Evolutionary conservation across 176 grass and related monocot species (phyloP).

Genomic region (Raddia distichophylla): DNA sequence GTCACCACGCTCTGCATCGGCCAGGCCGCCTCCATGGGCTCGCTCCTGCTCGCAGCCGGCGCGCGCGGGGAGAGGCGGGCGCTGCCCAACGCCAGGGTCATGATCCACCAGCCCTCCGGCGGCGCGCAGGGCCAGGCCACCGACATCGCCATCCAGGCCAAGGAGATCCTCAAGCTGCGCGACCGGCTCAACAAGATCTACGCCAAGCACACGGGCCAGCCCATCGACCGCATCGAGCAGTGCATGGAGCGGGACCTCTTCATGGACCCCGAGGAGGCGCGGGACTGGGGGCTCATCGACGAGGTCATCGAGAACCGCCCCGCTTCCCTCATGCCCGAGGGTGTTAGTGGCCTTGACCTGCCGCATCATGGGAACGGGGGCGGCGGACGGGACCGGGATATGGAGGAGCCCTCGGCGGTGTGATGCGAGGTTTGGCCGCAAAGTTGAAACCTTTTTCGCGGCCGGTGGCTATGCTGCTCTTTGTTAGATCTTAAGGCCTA

Average conservation of each 20-base stretch:
- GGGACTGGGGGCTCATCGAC: conserved; percentile 80
- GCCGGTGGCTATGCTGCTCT: conserved; percentile 43
- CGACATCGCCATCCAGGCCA: conserved; percentile 88
- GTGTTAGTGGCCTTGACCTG: conserved; percentile 36
- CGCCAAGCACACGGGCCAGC: conserved; percentile 70
- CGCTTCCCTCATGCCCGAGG: conserved; percentile 55
- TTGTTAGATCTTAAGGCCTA: conserved; percentile 51
- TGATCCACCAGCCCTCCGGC: conserved; percentile 96
- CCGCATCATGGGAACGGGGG: conserved; percentile 19
- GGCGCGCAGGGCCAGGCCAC: conserved; percentile 72
- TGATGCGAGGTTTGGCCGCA: conserved; percentile 50
- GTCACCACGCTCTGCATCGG: conserved; percentile 92
- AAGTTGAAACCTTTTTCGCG: conserved; percentile 43
- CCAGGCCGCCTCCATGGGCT: conserved; percentile 93
- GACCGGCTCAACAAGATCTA: conserved; percentile 89
- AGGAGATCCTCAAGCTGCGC: conserved; percentile 89
- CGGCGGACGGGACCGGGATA: conserved; percentile 47
- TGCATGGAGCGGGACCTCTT: conserved; percentile 90
- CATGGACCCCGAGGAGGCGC: conserved; percentile 90
- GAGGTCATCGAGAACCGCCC: conserved; percentile 88
- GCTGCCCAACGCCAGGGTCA: conserved; percentile 89
- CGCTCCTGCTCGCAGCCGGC: conserved; percentile 86
- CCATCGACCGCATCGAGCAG: conserved; percentile 61
- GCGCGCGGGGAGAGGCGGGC: conserved; percentile 79
- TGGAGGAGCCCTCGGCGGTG: conserved; percentile 58